phyloP scores from a whole-genome alignment of 495 filamentous ascomycete species.

The Neurospora sp. region DNA sequence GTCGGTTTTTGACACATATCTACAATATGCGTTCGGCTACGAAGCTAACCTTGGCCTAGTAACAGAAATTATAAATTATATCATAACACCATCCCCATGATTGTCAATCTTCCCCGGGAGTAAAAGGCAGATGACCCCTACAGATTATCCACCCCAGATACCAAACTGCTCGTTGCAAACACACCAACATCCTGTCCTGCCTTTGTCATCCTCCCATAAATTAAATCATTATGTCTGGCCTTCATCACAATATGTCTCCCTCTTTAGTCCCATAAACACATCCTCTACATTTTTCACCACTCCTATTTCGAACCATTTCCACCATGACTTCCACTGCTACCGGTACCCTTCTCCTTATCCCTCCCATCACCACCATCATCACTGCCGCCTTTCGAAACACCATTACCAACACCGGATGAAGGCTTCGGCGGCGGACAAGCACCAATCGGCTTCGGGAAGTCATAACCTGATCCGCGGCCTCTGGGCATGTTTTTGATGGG shows the following conservation, averaged over 20 bases:
- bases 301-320: background rate
- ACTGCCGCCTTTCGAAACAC: background rate
- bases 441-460: background rate
- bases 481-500: background rate
- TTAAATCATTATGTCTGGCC: background rate
- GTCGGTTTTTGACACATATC: background rate
- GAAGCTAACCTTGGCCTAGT: background rate
- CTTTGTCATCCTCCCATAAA: background rate
- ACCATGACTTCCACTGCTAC: background rate
- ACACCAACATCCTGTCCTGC: background rate
- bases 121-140: background rate
- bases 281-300: background rate
- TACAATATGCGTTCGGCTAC: background rate
- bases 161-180: background rate
- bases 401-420: background rate
- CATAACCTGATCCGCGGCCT: background rate
- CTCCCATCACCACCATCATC: background rate
- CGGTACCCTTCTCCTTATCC: background rate
- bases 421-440: background rate
- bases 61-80: background rate
- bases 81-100: background rate
- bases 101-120: background rate
- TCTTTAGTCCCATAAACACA: background rate
- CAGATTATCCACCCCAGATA: background rate
- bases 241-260: background rate